Conservation (phyloP, 2,329 filamentous ascomycete genomes). For the Aphanocladium album region DNA sequence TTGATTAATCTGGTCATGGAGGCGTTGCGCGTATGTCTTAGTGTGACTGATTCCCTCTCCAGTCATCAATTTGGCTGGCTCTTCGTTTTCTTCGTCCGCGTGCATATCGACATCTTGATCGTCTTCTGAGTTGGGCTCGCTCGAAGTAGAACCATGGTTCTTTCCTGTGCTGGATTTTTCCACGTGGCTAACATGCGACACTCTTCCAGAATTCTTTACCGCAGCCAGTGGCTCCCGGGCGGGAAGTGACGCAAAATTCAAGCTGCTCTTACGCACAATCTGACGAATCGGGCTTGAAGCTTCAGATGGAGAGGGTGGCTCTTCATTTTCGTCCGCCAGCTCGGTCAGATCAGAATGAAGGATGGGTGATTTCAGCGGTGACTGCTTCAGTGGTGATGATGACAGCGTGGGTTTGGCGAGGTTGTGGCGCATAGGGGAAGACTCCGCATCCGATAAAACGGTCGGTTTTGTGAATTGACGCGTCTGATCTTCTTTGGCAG, state of each 20-base stretch:
- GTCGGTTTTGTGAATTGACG: not conserved
- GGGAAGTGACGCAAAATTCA: slow-evolving; percentile 89
- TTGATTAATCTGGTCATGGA: slow-evolving; percentile 87
- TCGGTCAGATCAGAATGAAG: slow-evolving; percentile 29
- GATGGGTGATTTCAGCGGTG: slow-evolving; percentile 6
- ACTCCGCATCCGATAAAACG: slow-evolving; percentile 5
- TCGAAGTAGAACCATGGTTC: slow-evolving; percentile 53
- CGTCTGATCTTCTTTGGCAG: slow-evolving; percentile 41
- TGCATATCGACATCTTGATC: slow-evolving; percentile 51
- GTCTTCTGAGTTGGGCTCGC: slow-evolving; percentile 40
- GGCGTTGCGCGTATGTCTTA: slow-evolving; percentile 87
- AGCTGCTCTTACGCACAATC: slow-evolving; percentile 83
- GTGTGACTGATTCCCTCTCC: slow-evolving; percentile 49
- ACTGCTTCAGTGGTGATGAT: slow-evolving; percentile 8
- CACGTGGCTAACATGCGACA: slow-evolving; percentile 72
- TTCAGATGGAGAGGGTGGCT: slow-evolving; percentile 53
- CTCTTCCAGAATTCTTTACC: slow-evolving; percentile 76
- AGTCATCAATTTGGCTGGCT: slow-evolving; percentile 39
- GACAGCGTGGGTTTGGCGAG: slow-evolving; percentile 4
- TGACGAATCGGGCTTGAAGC: slow-evolving; percentile 70
- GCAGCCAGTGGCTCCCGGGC: slow-evolving; percentile 80
- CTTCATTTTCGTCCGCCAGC: slow-evolving; percentile 28
- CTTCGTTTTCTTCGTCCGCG: slow-evolving; percentile 38
- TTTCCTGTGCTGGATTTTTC: slow-evolving; percentile 72
- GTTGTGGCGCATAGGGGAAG: slow-evolving; percentile 1